These are phyloP conservation scores for Schizophyllum commune DNA, from an alignment of 1,284 basidiomycete genomes.

Conservation along the genomic window DNA sequence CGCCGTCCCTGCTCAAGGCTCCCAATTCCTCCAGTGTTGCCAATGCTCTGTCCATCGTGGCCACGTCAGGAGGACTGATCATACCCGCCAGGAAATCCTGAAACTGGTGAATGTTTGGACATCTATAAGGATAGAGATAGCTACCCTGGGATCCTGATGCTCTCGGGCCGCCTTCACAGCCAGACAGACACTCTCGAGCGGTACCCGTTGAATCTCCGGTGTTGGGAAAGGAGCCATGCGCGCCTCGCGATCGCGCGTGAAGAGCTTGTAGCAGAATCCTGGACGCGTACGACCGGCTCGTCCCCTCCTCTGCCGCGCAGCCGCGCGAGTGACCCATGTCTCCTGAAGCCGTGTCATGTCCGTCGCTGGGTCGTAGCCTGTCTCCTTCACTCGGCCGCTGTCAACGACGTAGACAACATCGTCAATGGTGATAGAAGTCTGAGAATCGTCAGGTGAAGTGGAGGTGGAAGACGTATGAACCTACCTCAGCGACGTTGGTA, in stretches of 20 bases:
- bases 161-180: slow-evolving; percentile 80
- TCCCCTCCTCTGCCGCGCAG: slow-evolving; percentile 79
- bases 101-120: slow-evolving; percentile 1
- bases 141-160: slow-evolving; percentile 72
- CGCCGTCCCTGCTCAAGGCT: slow-evolving; percentile 58
- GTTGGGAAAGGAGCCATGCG: slow-evolving; percentile 69
- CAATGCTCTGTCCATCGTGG: slow-evolving; percentile 77
- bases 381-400: slow-evolving; percentile 87
- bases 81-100: slow-evolving; percentile 61
- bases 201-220: slow-evolving; percentile 88
- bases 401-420: slow-evolving; percentile 86
- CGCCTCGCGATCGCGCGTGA: slow-evolving; percentile 67
- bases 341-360: slow-evolving; percentile 77
- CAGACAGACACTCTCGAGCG: slow-evolving; percentile 78
- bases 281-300: slow-evolving; percentile 86
- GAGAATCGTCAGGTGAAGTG: background rate
- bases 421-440: slow-evolving; percentile 94
- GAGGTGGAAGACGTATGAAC: slow-evolving; percentile 8
- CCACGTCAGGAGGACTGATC: slow-evolving; percentile 76
- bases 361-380: slow-evolving; percentile 70
- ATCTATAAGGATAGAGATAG: slow-evolving; percentile 9
- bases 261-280: slow-evolving; percentile 81
- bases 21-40: slow-evolving; percentile 71
- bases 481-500: slow-evolving; percentile 83
- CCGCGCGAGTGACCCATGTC: slow-evolving; percentile 75